phyloP scores from a whole-genome alignment of 345 rosid species.

The Adansonia digitata region DNA sequence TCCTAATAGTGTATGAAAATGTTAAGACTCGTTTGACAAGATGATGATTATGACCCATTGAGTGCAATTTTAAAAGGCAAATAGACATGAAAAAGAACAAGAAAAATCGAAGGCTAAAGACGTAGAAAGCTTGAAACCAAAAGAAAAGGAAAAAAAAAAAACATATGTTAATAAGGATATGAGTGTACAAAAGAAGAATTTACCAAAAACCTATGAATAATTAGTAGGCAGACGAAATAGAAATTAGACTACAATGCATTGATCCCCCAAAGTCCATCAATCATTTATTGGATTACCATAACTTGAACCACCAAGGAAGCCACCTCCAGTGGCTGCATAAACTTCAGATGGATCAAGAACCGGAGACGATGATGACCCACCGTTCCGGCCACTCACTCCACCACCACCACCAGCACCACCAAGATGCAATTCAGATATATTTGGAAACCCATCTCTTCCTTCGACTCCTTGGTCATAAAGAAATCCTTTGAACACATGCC shows the following conservation, averaged over 20 bases:
- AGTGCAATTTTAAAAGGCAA: constrained; percentile 18
- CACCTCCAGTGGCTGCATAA: constrained; percentile 52
- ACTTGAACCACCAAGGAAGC: constrained; percentile 52
- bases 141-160: constrained; percentile 3
- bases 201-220: constrained; percentile 28
- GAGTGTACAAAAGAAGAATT: constrained; percentile 18
- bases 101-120: constrained; percentile 15
- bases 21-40: constrained; percentile 20
- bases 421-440: constrained; percentile 77
- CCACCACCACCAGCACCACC: constrained; percentile 42
- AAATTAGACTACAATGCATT: constrained; percentile 5
- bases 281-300: constrained; percentile 59
- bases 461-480: constrained; percentile 80
- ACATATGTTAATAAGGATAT: constrained; percentile 17
- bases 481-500: constrained; percentile 89
- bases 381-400: constrained; percentile 39
- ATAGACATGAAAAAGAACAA: constrained; percentile 1
- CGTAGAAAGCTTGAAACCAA: constrained; percentile 16
- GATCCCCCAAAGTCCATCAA: background rate
- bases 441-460: constrained; percentile 65
- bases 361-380: constrained; percentile 49
- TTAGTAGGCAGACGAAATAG: constrained; percentile 19
- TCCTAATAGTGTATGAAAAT: constrained; percentile 10
- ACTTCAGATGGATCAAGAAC: constrained; percentile 53
- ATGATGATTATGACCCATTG: constrained; percentile 2